Evolutionary conservation across 2,329 filamentous ascomycete species (phyloP), one percentile per base, ranked within the genome.

Genomic region (Exophiala mesophila): DNA sequence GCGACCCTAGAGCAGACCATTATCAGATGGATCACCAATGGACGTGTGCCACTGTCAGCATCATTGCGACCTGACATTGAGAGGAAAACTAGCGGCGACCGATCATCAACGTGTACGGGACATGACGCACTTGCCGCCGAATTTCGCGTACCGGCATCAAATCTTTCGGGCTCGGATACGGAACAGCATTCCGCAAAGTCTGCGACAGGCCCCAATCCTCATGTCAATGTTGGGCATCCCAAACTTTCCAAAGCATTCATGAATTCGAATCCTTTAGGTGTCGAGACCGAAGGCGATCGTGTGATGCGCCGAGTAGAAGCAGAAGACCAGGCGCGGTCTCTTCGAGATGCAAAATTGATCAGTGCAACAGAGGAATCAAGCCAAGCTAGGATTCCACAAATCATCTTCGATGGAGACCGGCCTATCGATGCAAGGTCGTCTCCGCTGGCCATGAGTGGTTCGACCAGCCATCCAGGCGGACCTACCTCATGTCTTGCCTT

Each of bases 1-100:
- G 73, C 74, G 38, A 73, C 78, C 4, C 63, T 88, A 5, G 83
- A 87, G 60, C 76, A 70, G 54, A 87, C 85, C 80, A 70, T 88
- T 28, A 67, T 85, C 16, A 77, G 82, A 41, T 87, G 83, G 83
- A 76, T 72, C 56, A 56, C 17, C 10, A 19, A 7, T 12, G 49
- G 44, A 5, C 43, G 49, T 19, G 12, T 16, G 13, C 17, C 23
- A n/a, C 19, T 15, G 12, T 18, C 17, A 20, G 34, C 26, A 8
- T 2, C 32, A 3, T 9, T 33, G 23, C 43, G 47, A 39, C 39
- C 38, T 15, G 18, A 41, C 3, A 23, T 47, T 9, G 36, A 19
- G 13, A 35, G 44, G 21, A 30, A 42, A 15, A 32, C 26, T 16
- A 53, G 52, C 6, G 12, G 6, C 23, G 52, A 50, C 28, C 47